A percentile compares a stretch with the other conserved stretches of the same genome.
Evolutionary conservation across 2,329 filamentous ascomycete species (phyloP).

Genomic region (Colletotrichum paranaense): DNA sequence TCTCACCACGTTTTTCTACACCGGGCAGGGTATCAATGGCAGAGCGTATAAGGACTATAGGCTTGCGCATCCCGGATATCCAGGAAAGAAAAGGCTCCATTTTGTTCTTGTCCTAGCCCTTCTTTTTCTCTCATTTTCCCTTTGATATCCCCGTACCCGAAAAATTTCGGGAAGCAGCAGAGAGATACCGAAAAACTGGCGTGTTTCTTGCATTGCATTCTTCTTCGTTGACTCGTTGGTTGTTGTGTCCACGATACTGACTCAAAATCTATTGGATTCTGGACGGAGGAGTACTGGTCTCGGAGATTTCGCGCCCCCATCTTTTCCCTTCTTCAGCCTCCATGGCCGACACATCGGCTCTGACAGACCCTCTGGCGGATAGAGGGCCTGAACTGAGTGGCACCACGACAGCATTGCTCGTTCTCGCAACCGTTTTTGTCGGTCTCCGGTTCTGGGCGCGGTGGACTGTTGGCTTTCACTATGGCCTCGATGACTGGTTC

Average conservation of each 20-base stretch:
- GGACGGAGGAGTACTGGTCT: background rate
- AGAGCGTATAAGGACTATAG: constrained; percentile 23
- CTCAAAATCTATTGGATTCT: constrained; percentile 3
- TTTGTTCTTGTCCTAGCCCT: background rate
- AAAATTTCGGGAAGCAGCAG: background rate
- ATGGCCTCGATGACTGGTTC: constrained; percentile 30
- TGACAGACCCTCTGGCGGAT: constrained; percentile 24
- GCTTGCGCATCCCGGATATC: background rate
- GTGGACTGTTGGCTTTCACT: constrained; percentile 26
- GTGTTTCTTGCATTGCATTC: background rate
- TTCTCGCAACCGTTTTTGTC: constrained; percentile 27
- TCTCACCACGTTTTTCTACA: constrained; percentile 11
- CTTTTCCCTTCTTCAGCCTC: constrained; percentile 1
- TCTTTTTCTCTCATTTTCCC: background rate
- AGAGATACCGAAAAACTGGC: background rate
- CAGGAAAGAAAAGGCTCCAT: background rate
- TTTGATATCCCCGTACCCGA: background rate
- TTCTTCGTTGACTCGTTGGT: background rate
- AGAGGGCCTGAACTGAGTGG: constrained; percentile 24
- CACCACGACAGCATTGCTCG: constrained; percentile 25
- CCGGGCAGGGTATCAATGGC: background rate
- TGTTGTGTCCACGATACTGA: background rate
- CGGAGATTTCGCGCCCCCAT: background rate
- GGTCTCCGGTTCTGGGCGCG: constrained; percentile 27
- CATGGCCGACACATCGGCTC: constrained; percentile 19